Percentiles rank a stretch among this genome's conserved stretches.
Conservation (phyloP, 805 yeast genomes). For the Starmerella bombicola region DNA sequence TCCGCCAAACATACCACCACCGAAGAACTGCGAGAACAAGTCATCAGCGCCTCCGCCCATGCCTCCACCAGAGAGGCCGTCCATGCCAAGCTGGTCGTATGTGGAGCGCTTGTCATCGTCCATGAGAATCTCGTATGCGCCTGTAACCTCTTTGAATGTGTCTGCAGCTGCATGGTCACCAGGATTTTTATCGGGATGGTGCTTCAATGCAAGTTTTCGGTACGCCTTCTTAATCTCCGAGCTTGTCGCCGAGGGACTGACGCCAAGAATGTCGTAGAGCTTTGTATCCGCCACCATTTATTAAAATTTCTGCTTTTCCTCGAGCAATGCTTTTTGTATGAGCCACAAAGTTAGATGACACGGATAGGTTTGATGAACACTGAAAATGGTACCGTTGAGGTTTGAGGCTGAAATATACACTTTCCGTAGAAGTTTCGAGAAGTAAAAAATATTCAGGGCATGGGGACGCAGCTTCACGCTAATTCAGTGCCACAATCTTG, state of each 20-base stretch:
- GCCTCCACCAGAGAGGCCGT: constrained; percentile 75
- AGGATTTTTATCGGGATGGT: constrained; percentile 75
- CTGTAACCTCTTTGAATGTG: constrained; percentile 80
- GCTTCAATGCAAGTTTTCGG: constrained; percentile 54
- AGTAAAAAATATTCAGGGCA: not conserved
- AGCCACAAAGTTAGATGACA: no score
- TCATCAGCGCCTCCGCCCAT: constrained; percentile 59
- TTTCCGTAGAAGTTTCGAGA: constrained; percentile 6
- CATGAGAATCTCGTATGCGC: constrained; percentile 72
- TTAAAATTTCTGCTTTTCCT: no score
- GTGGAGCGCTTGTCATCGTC: constrained; percentile 80
- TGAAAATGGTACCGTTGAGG: constrained; percentile 2
- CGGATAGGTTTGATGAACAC: no score
- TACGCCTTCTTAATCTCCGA: constrained; percentile 61
- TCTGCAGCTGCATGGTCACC: constrained; percentile 67
- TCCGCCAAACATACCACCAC: constrained; percentile 51
- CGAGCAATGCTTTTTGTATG: no score
- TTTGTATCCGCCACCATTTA: constrained; percentile 58
- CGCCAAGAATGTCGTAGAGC: constrained; percentile 51
- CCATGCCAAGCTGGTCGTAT: constrained; percentile 84
- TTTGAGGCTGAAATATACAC: constrained; percentile 3
- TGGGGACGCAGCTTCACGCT: no score
- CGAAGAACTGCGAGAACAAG: constrained; percentile 69
- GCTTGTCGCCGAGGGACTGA: constrained; percentile 38
- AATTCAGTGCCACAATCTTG: no score